phyloP scores from a whole-genome alignment of 2,329 filamentous ascomycete genomes.

The Pseudohalonectria lignicola region DNA sequence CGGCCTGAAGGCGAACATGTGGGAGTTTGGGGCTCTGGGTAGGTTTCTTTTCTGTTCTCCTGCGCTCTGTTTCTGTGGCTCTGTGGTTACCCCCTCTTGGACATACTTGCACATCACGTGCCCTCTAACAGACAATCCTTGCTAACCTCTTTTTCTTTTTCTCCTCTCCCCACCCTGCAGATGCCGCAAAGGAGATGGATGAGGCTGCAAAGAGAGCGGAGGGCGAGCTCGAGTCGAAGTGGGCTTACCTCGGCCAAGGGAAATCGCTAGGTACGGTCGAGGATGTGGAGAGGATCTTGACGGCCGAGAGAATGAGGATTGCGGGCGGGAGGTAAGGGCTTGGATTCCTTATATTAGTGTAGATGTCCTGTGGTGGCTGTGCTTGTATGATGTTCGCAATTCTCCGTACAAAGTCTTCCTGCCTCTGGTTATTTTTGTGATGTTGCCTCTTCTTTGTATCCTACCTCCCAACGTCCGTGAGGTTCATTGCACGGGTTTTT shows the following conservation, averaged over 20 bases:
- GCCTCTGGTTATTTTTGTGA: not conserved
- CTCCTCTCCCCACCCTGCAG: no score
- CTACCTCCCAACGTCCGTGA: no score
- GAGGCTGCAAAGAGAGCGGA: conserved; percentile 29
- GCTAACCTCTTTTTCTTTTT: conserved; percentile 6
- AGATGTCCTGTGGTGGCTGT: not conserved
- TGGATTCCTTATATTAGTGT: not conserved
- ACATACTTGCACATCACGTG: no score
- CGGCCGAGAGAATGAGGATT: conserved; percentile 9
- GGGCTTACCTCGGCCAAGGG: conserved; percentile 43
- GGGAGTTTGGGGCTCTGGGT: conserved; percentile 72
- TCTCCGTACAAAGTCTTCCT: no score
- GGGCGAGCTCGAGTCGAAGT: conserved; percentile 34
- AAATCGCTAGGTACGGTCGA: conserved; percentile 37
- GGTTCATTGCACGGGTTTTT: no score
- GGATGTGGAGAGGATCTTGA: conserved; percentile 31
- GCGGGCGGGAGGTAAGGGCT: conserved; percentile 14
- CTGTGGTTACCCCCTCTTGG: conserved; percentile 4
- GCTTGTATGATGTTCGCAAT: no score
- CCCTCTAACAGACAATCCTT: no score
- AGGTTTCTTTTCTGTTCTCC: conserved; percentile 18
- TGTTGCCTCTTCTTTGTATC: not conserved
- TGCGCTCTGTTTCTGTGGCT: no score
- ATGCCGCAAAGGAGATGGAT: conserved; percentile 40
- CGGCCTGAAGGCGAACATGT: conserved; percentile 97